Percentiles rank a stretch among this genome's conserved stretches.
Evolutionary conservation across 495 filamentous ascomycete genomes (phyloP).

Genomic region (Penicillium subrubescens): DNA sequence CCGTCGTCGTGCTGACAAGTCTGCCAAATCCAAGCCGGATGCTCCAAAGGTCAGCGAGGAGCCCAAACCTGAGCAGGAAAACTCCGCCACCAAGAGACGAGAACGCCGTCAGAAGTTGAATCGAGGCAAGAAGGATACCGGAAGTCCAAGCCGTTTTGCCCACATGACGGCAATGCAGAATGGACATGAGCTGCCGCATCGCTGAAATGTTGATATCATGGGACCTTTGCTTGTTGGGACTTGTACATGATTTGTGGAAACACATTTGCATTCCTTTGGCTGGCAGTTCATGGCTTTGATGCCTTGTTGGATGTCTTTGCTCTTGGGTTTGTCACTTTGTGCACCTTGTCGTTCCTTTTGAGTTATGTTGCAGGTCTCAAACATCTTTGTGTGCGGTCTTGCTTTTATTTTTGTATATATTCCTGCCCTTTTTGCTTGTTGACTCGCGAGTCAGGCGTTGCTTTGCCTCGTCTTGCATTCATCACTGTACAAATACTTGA

Average conservation of each 20-base stretch:
- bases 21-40: neutral
- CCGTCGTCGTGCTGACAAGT: constrained; percentile 9
- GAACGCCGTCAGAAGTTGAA: constrained; percentile 26
- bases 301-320: neutral
- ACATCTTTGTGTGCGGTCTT: neutral
- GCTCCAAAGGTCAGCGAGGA: neutral
- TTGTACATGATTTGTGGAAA: neutral
- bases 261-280: neutral
- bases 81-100: constrained; percentile 31
- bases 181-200: constrained; percentile 8
- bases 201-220: neutral
- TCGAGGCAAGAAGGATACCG: constrained; percentile 7
- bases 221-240: neutral
- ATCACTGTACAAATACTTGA: neutral
- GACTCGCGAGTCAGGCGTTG: neutral
- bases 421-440: neutral
- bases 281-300: neutral
- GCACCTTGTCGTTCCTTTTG: neutral
- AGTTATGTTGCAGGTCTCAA: neutral
- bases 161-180: constrained; percentile 27
- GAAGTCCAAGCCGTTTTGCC: constrained; percentile 17
- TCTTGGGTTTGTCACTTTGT: neutral
- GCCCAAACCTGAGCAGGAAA: constrained; percentile 21
- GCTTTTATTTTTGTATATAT: neutral
- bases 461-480: neutral